Evolutionary conservation across 1,284 basidiomycete genomes (phyloP).

Genomic region (Porogramme epimiltina): DNA sequence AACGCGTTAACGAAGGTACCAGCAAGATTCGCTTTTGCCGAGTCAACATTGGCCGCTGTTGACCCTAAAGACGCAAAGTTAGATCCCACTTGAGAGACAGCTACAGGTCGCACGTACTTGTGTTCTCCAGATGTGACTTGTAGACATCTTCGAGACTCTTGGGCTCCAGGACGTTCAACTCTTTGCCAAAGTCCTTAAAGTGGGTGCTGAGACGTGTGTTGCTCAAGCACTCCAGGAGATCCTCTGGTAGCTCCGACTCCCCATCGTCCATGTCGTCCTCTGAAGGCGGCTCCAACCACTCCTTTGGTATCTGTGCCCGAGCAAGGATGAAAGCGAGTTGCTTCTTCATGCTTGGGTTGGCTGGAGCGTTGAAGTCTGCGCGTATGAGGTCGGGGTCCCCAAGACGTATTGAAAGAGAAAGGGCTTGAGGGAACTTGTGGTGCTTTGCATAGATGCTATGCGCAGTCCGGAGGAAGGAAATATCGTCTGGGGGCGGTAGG

Average conservation of each 20-base stretch:
- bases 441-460: constrained; percentile 91
- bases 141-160: constrained; percentile 97
- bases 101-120: constrained; percentile 68
- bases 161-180: constrained; percentile 89
- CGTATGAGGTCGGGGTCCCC: constrained; percentile 83
- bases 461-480: constrained; percentile 87
- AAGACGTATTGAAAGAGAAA: constrained; percentile 86
- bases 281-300: constrained; percentile 74
- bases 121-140: constrained; percentile 94
- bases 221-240: constrained; percentile 83
- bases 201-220: constrained; percentile 83
- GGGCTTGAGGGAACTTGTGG: constrained; percentile 89
- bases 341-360: constrained; percentile 91
- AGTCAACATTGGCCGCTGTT: constrained; percentile 80
- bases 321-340: constrained; percentile 95
- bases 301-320: constrained; percentile 88
- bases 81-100: background rate
- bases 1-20: constrained; percentile 99
- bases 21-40: constrained; percentile 92
- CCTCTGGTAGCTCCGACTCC: constrained; percentile 75
- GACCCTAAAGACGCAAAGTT: constrained; percentile 44
- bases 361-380: constrained; percentile 85
- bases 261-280: constrained; percentile 61
- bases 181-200: constrained; percentile 94
- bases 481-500: constrained; percentile 92